Evolutionary conservation across 495 filamentous ascomycete species (phyloP).

Genomic region (Chaetomium fimeti): DNA sequence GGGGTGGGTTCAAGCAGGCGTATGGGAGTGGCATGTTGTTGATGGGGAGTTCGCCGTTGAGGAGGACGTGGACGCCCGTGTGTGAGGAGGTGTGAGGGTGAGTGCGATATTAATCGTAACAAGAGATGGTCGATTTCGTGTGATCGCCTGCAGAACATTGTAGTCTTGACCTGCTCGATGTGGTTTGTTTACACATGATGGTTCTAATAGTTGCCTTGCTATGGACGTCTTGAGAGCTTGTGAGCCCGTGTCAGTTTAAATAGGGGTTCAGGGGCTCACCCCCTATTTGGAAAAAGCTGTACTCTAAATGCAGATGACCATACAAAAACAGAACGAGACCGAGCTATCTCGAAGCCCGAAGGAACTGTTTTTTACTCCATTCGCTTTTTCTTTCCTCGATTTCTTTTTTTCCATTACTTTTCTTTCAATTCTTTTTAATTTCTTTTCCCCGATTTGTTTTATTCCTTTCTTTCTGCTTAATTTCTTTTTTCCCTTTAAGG

Average conservation of each 20-base stretch:
- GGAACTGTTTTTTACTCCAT: too few relatives aligned
- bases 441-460: too few relatives aligned
- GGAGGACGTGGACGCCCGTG: not conserved
- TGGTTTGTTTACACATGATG: not conserved
- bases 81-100: not conserved
- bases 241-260: not conserved
- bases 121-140: not conserved
- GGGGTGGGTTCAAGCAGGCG: not conserved
- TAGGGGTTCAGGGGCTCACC: not conserved
- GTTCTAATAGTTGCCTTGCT: too few relatives aligned
- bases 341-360: not conserved
- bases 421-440: too few relatives aligned
- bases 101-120: not conserved
- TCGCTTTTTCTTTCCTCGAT: too few relatives aligned
- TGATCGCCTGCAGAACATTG: too few relatives aligned
- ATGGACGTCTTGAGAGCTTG: too few relatives aligned
- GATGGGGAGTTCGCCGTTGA: not conserved
- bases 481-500: too few relatives aligned
- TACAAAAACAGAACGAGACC: not conserved
- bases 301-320: not conserved
- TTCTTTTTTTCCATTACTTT: too few relatives aligned
- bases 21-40: slow-evolving; percentile 1
- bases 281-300: not conserved
- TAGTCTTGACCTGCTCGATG: too few relatives aligned
- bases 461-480: too few relatives aligned